Percentiles rank a stretch among this genome's conserved stretches.
Conservation (phyloP, 257 asterid species). For the Verbascum thapsus region DNA sequence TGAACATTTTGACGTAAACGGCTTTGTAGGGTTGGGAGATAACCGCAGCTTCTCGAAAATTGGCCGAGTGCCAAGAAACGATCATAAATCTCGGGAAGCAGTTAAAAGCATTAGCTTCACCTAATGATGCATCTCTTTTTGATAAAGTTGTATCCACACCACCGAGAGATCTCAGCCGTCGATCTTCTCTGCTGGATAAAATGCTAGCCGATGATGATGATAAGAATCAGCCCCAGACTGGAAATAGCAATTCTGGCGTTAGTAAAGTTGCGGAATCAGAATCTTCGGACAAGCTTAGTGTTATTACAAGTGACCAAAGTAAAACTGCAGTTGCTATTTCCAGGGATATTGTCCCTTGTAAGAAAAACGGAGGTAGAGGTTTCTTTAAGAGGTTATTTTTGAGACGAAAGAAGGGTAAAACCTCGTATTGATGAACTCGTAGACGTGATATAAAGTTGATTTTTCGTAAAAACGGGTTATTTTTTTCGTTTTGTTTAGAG, state of each 20-base stretch:
- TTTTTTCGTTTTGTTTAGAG: neutral
- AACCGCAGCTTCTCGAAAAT: slow-evolving; percentile 70
- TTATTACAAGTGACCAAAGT: slow-evolving; percentile 28
- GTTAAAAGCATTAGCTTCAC: slow-evolving; percentile 80
- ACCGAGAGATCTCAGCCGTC: slow-evolving; percentile 34
- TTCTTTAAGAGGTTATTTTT: slow-evolving; percentile 57
- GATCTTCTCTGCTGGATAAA: slow-evolving; percentile 54
- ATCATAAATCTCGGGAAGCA: slow-evolving; percentile 79
- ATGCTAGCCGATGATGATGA: slow-evolving; percentile 62
- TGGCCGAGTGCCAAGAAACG: slow-evolving; percentile 87
- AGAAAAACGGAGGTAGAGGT: slow-evolving; percentile 53
- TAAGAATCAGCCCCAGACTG: slow-evolving; percentile 40
- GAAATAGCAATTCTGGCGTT: slow-evolving; percentile 27
- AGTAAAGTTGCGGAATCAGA: slow-evolving; percentile 32
- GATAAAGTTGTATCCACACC: slow-evolving; percentile 51
- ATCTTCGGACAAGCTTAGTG: slow-evolving; percentile 20
- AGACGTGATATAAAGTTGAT: neutral
- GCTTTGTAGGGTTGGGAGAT: slow-evolving; percentile 67
- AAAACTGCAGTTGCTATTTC: slow-evolving; percentile 35
- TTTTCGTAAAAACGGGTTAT: neutral
- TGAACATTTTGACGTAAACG: neutral
- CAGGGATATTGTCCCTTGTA: slow-evolving; percentile 55
- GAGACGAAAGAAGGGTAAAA: slow-evolving; percentile 49
- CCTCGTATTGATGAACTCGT: slow-evolving; percentile 29
- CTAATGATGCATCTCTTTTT: slow-evolving; percentile 52